Evolutionary conservation across 441 rosid species (phyloP).

Genomic region (Euphorbia corollata): DNA sequence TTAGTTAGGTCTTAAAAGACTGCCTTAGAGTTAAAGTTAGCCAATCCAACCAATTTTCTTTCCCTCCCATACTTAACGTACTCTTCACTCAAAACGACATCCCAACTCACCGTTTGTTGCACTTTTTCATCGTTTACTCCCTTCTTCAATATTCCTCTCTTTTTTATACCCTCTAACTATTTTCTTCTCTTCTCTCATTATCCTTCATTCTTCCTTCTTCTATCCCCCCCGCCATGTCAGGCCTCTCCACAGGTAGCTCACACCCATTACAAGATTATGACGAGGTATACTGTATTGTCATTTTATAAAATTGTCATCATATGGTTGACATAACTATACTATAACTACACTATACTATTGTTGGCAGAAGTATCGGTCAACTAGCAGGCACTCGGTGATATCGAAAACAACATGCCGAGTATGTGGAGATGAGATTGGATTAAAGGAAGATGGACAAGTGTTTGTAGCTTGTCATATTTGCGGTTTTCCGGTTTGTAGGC

Average conservation of each 20-base stretch:
- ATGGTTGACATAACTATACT: too few species aligned
- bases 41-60: conserved; percentile 16
- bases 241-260: conserved; percentile 33
- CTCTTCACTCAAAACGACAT: conserved; percentile 65
- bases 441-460: conserved; percentile 41
- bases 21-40: conserved; percentile 33
- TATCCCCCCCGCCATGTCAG: conserved; percentile 43
- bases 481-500: conserved; percentile 69
- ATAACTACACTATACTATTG: neutral
- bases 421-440: conserved; percentile 66
- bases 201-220: neutral
- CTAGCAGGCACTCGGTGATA: conserved; percentile 32
- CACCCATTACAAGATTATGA: conserved; percentile 27
- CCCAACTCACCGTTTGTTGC: conserved; percentile 85
- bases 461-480: conserved; percentile 73
- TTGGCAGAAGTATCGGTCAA: conserved; percentile 35
- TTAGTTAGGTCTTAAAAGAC: conserved; percentile 1
- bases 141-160: too few species aligned
- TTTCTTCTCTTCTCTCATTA: conserved; percentile 22
- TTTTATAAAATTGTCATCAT: too few species aligned
- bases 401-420: conserved; percentile 45
- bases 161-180: neutral
- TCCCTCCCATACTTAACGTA: conserved; percentile 33
- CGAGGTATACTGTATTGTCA: conserved; percentile 21
- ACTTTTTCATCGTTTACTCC: neutral